Evolutionary conservation across 495 filamentous ascomycete genomes (phyloP).

Genomic region (Bathelium albidoporum): DNA sequence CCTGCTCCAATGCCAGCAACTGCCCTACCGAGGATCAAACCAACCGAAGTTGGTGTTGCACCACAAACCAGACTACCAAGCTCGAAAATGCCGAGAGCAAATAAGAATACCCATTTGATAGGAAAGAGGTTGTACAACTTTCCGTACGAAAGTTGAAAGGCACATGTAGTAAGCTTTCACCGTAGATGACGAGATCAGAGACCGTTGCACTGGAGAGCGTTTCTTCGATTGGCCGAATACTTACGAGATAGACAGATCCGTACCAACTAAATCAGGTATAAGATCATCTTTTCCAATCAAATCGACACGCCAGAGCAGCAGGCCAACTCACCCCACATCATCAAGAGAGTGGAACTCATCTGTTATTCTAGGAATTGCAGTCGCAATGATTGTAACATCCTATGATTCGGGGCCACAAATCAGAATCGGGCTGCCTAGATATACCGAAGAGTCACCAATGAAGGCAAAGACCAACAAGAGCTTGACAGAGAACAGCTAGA

Average conservation of each 20-base stretch:
- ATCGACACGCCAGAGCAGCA: background rate
- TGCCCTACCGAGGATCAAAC: slow-evolving; percentile 9
- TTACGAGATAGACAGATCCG: slow-evolving; percentile 5
- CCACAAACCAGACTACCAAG: slow-evolving; percentile 6
- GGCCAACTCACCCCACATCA: slow-evolving; percentile 14
- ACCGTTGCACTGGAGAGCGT: background rate
- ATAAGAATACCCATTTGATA: slow-evolving; percentile 7
- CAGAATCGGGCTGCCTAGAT: background rate
- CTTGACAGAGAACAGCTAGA: background rate
- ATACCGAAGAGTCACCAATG: too few relatives aligned
- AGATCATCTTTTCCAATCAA: background rate
- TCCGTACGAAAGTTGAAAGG: slow-evolving; percentile 8
- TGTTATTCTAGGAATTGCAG: slow-evolving; percentile 20
- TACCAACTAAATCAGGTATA: background rate
- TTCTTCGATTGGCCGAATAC: background rate
- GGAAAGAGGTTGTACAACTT: slow-evolving; percentile 11
- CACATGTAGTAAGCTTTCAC: background rate
- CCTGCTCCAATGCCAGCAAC: slow-evolving; percentile 8
- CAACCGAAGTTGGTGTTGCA: slow-evolving; percentile 7
- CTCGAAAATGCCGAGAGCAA: slow-evolving; percentile 5
- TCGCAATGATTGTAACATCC: slow-evolving; percentile 21
- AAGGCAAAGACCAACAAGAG: background rate
- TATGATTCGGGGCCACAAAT: background rate
- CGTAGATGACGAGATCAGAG: background rate
- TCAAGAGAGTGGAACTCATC: slow-evolving; percentile 21